A percentile compares a stretch with the other conserved stretches of the same genome.
Evolutionary conservation across 192 early-diverging fungal species (phyloP).

Genomic region (Coemansia sp.): DNA sequence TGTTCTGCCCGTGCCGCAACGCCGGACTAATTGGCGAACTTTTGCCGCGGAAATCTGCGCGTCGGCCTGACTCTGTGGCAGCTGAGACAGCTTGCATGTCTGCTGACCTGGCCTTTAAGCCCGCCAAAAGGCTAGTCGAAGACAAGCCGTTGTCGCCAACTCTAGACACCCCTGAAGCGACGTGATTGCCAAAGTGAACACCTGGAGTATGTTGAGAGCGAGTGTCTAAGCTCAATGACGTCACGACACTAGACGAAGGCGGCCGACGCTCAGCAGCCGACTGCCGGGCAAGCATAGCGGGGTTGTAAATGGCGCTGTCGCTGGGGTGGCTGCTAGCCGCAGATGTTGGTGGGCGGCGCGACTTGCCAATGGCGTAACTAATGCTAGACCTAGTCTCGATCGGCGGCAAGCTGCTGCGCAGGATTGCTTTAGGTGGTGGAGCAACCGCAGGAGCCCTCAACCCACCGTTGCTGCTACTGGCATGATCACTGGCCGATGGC

Average conservation of each 20-base stretch:
- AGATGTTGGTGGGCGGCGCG: constrained; percentile 5
- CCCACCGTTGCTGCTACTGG: neutral
- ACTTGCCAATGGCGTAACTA: constrained; percentile 15
- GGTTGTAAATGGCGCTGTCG: constrained; percentile 6
- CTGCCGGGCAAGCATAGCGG: constrained; percentile 2
- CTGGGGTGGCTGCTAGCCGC: neutral
- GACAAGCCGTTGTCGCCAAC: neutral
- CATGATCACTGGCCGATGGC: neutral
- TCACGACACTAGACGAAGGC: constrained; percentile 16
- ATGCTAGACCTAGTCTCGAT: constrained; percentile 3
- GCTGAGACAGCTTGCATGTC: neutral
- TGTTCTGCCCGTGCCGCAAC: neutral
- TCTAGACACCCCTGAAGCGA: constrained; percentile 9
- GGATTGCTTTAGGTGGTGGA: constrained; percentile 33
- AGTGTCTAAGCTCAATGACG: constrained; percentile 14
- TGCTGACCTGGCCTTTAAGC: constrained; percentile 14
- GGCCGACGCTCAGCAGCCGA: neutral
- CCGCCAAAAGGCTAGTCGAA: constrained; percentile 27
- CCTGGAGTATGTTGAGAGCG: neutral
- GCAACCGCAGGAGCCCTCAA: constrained; percentile 13
- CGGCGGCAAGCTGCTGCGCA: constrained; percentile 17
- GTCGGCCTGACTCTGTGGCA: constrained; percentile 3
- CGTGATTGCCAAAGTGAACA: constrained; percentile 13
- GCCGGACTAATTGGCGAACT: constrained; percentile 1
- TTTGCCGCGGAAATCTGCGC: constrained; percentile 3